Conservation (phyloP, 1,284 basidiomycete genomes). For the Marasmius fiardii region DNA sequence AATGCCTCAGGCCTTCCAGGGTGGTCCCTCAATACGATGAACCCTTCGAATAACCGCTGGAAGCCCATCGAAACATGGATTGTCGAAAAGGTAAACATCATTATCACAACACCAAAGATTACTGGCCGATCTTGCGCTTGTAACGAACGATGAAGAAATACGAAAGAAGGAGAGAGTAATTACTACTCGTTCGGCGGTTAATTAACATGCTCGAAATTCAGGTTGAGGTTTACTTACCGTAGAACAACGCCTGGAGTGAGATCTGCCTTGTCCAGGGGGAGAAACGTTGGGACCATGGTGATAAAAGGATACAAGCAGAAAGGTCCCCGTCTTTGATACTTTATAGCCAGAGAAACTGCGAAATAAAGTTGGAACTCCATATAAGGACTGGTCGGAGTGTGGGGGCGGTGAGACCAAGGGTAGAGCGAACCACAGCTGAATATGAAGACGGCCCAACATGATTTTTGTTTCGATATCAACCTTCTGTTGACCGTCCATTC, state of each 20-base stretch:
- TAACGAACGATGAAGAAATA: slow-evolving; percentile 31
- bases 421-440: too few species aligned
- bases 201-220: too few species aligned
- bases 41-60: slow-evolving; percentile 33
- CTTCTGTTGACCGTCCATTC: too few species aligned
- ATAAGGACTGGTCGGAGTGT: too few species aligned
- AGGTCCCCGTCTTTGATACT: not conserved
- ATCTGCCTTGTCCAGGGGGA: slow-evolving; percentile 32
- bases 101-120: slow-evolving; percentile 27
- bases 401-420: too few species aligned
- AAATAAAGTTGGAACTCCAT: too few species aligned
- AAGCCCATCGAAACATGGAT: slow-evolving; percentile 36
- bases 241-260: slow-evolving; percentile 32
- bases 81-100: slow-evolving; percentile 35
- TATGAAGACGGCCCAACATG: too few species aligned
- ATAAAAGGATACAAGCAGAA: not conserved
- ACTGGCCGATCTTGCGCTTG: slow-evolving; percentile 27
- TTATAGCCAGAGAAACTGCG: too few species aligned
- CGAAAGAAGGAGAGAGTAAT: slow-evolving; percentile 33
- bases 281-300: slow-evolving; percentile 5
- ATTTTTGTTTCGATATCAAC: too few species aligned
- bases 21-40: slow-evolving; percentile 29
- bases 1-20: slow-evolving; percentile 32
- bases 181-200: slow-evolving; percentile 17
- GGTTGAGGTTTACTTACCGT: slow-evolving; percentile 19